Evolutionary conservation across 352 stramenopile genomes (phyloP).

Genomic region (Pythium chondricola): DNA sequence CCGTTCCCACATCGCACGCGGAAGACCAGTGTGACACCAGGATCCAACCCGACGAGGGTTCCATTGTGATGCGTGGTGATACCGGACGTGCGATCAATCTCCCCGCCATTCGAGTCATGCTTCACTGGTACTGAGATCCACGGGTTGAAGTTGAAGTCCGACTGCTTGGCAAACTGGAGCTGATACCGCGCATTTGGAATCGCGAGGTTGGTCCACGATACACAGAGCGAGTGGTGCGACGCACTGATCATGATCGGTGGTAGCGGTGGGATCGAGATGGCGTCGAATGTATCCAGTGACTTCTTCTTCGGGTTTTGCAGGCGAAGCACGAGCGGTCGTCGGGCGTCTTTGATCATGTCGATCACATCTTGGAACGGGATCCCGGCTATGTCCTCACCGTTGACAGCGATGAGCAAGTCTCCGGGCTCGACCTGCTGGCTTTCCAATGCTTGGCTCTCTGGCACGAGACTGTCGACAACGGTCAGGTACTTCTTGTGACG

Average conservation of each 20-base stretch:
- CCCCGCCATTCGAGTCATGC: constrained; percentile 9
- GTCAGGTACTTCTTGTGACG: constrained; percentile 63
- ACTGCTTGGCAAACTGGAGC: constrained; percentile 35
- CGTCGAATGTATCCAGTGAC: constrained; percentile 45
- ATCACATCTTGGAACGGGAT: constrained; percentile 70
- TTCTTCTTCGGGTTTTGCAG: constrained; percentile 56
- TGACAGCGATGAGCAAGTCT: constrained; percentile 74
- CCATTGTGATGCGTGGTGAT: constrained; percentile 23
- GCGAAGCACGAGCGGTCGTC: constrained; percentile 56
- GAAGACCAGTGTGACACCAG: constrained; percentile 27
- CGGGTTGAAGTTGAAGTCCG: constrained; percentile 32
- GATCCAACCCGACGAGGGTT: constrained; percentile 31
- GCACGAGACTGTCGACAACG: constrained; percentile 76
- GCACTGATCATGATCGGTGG: constrained; percentile 56
- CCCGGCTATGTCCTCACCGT: constrained; percentile 55
- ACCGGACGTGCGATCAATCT: constrained; percentile 12
- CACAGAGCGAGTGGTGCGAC: constrained; percentile 30
- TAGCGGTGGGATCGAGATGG: constrained; percentile 45
- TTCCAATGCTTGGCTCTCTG: constrained; percentile 68
- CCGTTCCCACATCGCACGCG: constrained; percentile 30
- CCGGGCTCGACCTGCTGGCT: constrained; percentile 56
- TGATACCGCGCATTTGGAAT: constrained; percentile 25
- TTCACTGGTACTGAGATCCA: constrained; percentile 32
- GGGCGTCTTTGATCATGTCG: constrained; percentile 65
- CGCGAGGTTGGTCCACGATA: constrained; percentile 28